A percentile compares a stretch with the other conserved stretches of the same genome.
These are phyloP conservation scores for Dactylellina parvicollis DNA, from an alignment of 2,329 filamentous ascomycete species.

Conservation along the genomic window DNA sequence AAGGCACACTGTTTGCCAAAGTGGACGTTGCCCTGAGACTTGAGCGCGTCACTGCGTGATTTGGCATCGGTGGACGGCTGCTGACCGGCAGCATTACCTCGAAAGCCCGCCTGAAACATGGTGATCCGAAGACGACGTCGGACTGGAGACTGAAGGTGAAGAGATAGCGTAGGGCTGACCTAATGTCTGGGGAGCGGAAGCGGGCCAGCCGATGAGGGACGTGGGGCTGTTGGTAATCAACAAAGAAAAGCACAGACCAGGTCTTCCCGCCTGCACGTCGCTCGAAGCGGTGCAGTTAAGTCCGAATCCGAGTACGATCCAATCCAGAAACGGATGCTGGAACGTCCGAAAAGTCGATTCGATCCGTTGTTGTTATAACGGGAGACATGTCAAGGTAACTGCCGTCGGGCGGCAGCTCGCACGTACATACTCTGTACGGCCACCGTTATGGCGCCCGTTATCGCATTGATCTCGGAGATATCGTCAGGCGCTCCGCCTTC, in stretches of 20 bases:
- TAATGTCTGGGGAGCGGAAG: not conserved
- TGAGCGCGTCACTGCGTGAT: conserved; percentile 56
- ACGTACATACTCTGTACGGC: too few species aligned
- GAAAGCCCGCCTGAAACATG: conserved; percentile 47
- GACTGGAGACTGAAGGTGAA: not conserved
- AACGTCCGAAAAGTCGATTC: too few species aligned
- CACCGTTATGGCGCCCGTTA: too few species aligned
- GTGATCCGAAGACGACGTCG: not conserved
- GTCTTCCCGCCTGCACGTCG: too few species aligned
- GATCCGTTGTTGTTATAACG: too few species aligned
- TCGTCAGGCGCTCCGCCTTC: conserved; percentile 17
- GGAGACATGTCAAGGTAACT: too few species aligned
- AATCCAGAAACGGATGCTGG: too few species aligned
- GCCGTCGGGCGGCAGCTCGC: too few species aligned
- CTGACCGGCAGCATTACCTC: conserved; percentile 32
- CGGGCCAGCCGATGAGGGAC: not conserved
- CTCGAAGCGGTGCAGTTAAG: conserved; percentile 5
- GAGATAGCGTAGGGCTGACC: not conserved
- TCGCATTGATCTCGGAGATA: too few species aligned
- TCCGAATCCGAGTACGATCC: not conserved
- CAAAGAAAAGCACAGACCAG: not conserved
- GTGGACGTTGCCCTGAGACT: conserved; percentile 55
- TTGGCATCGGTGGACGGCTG: conserved; percentile 41
- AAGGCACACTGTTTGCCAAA: conserved; percentile 56
- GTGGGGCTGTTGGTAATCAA: not conserved